Conservation (phyloP, 2,329 filamentous ascomycete species). For the Berkeleyomyces basicola region DNA sequence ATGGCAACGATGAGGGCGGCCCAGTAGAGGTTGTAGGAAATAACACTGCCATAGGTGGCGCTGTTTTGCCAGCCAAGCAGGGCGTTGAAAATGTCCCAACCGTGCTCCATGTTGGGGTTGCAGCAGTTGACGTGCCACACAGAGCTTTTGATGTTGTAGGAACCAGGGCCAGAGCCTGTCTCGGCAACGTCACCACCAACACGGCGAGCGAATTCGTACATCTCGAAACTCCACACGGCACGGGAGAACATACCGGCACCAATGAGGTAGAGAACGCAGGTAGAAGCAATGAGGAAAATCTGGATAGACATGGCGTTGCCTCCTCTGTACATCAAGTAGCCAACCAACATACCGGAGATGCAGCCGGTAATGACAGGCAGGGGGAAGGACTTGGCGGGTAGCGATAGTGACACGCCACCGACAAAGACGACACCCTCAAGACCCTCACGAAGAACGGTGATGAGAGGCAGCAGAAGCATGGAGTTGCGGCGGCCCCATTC, state of each 20-base stretch:
- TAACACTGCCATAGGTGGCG: conserved; percentile 62
- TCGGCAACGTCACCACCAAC: conserved; percentile 39
- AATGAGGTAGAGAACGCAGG: conserved; percentile 65
- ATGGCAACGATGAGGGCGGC: conserved; percentile 48
- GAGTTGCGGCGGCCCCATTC: conserved; percentile 52
- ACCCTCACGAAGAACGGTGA: conserved; percentile 62
- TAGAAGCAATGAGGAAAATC: conserved; percentile 60
- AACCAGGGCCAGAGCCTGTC: conserved; percentile 44
- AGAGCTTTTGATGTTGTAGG: conserved; percentile 57
- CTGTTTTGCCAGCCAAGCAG: conserved; percentile 58
- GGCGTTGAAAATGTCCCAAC: conserved; percentile 59
- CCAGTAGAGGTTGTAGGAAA: conserved; percentile 73
- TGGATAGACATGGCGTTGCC: conserved; percentile 29
- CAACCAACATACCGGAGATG: conserved; percentile 41
- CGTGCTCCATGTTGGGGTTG: conserved; percentile 45
- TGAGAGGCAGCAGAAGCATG: conserved; percentile 62
- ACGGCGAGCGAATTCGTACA: conserved; percentile 35
- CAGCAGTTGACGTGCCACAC: conserved; percentile 73
- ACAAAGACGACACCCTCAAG: conserved; percentile 68
- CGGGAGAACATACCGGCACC: conserved; percentile 66
- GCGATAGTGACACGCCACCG: conserved; percentile 53
- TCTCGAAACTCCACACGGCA: conserved; percentile 55
- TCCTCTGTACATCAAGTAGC: conserved; percentile 48
- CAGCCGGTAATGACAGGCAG: conserved; percentile 53
- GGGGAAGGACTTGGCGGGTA: conserved; percentile 53